phyloP scores from a whole-genome alignment of 805 yeast species.

The Suhomyces canberraensis region DNA sequence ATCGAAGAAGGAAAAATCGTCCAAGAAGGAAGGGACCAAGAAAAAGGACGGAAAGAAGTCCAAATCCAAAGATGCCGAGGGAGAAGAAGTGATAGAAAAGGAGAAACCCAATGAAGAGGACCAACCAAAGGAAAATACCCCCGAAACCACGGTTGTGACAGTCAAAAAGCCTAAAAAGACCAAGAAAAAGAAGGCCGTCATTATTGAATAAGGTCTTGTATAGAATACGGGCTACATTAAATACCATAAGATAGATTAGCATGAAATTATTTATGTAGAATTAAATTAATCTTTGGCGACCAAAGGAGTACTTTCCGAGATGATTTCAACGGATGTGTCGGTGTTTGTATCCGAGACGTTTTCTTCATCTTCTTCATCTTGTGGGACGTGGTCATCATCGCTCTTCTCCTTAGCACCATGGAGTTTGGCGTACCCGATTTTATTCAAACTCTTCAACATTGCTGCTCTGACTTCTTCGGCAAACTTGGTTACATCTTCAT shows the following conservation, averaged over 20 bases:
- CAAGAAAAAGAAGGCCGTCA: constrained; percentile 38
- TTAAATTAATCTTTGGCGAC: constrained; percentile 13
- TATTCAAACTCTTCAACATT: constrained; percentile 48
- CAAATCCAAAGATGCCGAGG: constrained; percentile 4
- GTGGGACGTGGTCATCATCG: background rate
- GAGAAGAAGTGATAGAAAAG: background rate
- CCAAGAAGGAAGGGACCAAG: constrained; percentile 1
- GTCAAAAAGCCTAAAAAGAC: constrained; percentile 37
- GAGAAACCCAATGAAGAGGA: background rate
- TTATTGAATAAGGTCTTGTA: constrained; percentile 28
- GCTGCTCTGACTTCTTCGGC: constrained; percentile 50
- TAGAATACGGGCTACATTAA: constrained; percentile 1
- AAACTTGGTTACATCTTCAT: constrained; percentile 67
- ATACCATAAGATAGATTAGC: background rate
- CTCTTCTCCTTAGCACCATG: constrained; percentile 1
- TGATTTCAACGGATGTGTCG: constrained; percentile 13
- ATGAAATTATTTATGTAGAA: constrained; percentile 1
- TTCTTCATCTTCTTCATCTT: background rate
- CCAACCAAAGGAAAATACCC: background rate
- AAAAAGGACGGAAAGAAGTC: background rate
- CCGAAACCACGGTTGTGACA: constrained; percentile 17
- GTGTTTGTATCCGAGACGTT: constrained; percentile 3
- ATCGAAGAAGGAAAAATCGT: constrained; percentile 12
- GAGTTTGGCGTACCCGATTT: constrained; percentile 41
- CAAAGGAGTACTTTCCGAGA: constrained; percentile 23